Percentiles rank a stretch among this genome's conserved stretches.
Conservation (phyloP, 495 filamentous ascomycete genomes). For the Penicillium malachiteum region DNA sequence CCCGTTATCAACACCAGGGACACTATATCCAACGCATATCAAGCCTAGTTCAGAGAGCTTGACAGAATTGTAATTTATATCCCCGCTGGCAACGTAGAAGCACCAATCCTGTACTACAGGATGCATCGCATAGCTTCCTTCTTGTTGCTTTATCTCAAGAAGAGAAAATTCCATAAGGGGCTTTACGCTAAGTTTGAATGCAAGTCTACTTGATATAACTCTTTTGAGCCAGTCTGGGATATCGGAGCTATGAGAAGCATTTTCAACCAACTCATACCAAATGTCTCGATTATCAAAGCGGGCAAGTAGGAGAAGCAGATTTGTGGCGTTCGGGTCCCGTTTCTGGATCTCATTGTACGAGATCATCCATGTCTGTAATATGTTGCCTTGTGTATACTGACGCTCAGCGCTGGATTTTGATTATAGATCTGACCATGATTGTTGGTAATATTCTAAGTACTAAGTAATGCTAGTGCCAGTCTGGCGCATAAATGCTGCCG, state of each 20-base stretch:
- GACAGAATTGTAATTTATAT: conserved; percentile 5
- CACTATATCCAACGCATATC: conserved; percentile 25
- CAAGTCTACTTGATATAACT: conserved; percentile 23
- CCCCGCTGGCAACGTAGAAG: conserved; percentile 13
- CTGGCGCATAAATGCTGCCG: conserved; percentile 40
- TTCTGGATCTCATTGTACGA: conserved; percentile 40
- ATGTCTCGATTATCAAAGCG: conserved; percentile 52
- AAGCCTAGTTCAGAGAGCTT: conserved; percentile 24
- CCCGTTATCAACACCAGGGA: conserved; percentile 16
- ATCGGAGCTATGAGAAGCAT: conserved; percentile 9
- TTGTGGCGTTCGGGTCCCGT: conserved; percentile 30
- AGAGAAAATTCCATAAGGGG: conserved; percentile 33
- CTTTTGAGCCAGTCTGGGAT: conserved; percentile 29
- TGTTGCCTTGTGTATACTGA: conserved; percentile 35
- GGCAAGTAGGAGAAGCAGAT: conserved; percentile 44
- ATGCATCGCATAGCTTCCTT: conserved; percentile 31
- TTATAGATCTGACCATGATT: conserved; percentile 40
- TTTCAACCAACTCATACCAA: conserved; percentile 46
- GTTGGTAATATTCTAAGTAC: conserved; percentile 42
- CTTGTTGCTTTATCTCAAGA: conserved; percentile 25
- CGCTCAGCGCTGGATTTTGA: conserved; percentile 25
- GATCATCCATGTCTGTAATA: conserved; percentile 47
- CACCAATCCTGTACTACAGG: conserved; percentile 40
- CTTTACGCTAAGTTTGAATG: conserved; percentile 29
- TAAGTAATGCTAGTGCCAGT: conserved; percentile 29